phyloP scores from a whole-genome alignment of 352 stramenopile genomes.

The Phytopythium boreale region DNA sequence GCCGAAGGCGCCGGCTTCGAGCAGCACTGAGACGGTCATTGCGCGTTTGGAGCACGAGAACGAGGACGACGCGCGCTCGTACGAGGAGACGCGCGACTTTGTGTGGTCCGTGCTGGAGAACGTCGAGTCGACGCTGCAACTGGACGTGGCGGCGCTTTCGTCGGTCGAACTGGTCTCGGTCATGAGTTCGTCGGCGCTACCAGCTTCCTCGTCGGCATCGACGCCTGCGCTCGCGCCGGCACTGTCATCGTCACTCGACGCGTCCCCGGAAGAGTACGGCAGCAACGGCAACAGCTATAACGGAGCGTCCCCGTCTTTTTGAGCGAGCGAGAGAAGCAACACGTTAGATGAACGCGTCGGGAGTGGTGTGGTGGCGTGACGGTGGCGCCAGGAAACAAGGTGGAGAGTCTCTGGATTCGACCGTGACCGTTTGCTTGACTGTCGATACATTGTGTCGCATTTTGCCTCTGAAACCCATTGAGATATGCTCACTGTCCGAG shows the following conservation, averaged over 20 bases:
- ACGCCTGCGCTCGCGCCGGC: conserved; percentile 18
- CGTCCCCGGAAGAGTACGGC: conserved; percentile 25
- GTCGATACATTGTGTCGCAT: neutral
- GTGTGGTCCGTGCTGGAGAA: conserved; percentile 40
- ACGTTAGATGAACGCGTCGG: conserved; percentile 1
- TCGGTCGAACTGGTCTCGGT: conserved; percentile 58
- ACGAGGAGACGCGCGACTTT: conserved; percentile 57
- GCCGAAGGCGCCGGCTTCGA: conserved; percentile 10
- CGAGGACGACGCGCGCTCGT: conserved; percentile 35
- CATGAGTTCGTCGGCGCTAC: conserved; percentile 46
- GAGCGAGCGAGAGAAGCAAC: neutral
- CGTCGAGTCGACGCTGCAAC: conserved; percentile 38
- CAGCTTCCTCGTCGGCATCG: conserved; percentile 18
- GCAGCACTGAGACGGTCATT: conserved; percentile 39
- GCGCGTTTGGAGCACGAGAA: conserved; percentile 43
- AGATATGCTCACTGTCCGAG: neutral
- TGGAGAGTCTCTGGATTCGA: neutral
- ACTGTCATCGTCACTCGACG: conserved; percentile 11
- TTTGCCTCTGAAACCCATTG: neutral
- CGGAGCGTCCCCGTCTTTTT: conserved; percentile 8
- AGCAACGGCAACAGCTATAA: conserved; percentile 26
- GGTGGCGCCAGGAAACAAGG: neutral
- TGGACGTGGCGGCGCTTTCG: conserved; percentile 47
- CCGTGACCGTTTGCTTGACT: neutral
- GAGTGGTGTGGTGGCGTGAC: neutral